These are phyloP conservation scores for Rhododendron vialii DNA, from an alignment of 148 eudicot genomes.

Conservation along the genomic window DNA sequence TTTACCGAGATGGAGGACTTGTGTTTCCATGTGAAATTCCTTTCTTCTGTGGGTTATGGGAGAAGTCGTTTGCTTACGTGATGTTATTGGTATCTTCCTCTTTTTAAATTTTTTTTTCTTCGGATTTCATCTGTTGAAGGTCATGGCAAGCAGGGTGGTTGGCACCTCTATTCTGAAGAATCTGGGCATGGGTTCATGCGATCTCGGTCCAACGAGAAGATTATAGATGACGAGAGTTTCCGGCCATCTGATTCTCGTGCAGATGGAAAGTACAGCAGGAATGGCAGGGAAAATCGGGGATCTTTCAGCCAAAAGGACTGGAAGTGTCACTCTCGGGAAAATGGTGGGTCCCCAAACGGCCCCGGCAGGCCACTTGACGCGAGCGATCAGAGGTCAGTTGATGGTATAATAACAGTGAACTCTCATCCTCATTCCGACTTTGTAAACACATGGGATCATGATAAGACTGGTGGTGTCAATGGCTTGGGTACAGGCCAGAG, in stretches of 20 bases:
- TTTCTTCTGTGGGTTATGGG: neutral
- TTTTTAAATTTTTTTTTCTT: neutral
- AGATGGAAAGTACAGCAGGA: constrained; percentile 54
- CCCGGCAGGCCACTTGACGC: constrained; percentile 29
- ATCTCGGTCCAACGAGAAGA: constrained; percentile 41
- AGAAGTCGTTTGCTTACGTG: constrained; percentile 6
- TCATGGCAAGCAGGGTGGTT: constrained; percentile 68
- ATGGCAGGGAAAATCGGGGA: constrained; percentile 46
- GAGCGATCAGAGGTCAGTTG: constrained; percentile 38
- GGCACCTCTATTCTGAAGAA: constrained; percentile 49
- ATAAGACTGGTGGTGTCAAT: constrained; percentile 32
- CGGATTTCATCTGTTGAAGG: constrained; percentile 42
- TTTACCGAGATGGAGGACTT: neutral
- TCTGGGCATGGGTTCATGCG: constrained; percentile 34
- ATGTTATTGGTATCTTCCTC: constrained; percentile 15
- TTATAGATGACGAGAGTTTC: constrained; percentile 34
- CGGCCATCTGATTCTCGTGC: constrained; percentile 37
- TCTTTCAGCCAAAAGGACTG: constrained; percentile 52
- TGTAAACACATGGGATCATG: constrained; percentile 38
- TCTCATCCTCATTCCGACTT: constrained; percentile 44
- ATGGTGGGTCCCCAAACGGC: constrained; percentile 29
- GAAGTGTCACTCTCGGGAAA: constrained; percentile 51
- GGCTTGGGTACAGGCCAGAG: constrained; percentile 36
- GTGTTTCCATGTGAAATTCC: neutral
- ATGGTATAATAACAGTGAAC: constrained; percentile 33